These are phyloP conservation scores for Letharia columbiana DNA, from an alignment of 495 filamentous ascomycete species.

Conservation along the genomic window DNA sequence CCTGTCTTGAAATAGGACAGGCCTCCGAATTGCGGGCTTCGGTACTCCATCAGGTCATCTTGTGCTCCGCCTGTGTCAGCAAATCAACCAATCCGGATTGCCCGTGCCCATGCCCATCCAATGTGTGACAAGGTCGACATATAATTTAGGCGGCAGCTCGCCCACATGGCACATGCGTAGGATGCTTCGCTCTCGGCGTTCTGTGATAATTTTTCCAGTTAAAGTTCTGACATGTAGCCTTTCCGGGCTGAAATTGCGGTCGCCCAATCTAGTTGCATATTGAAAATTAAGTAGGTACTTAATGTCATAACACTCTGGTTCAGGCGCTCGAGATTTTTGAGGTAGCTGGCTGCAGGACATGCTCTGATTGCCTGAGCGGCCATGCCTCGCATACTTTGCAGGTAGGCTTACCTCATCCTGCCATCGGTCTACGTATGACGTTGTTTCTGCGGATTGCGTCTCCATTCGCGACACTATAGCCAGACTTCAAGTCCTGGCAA, in stretches of 20 bases:
- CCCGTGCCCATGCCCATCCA: background rate
- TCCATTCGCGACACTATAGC: background rate
- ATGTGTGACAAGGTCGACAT: background rate
- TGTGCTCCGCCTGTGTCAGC: background rate
- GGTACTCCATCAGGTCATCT: background rate
- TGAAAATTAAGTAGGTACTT: no score
- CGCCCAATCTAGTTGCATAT: background rate
- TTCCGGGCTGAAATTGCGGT: background rate
- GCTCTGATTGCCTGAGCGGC: background rate
- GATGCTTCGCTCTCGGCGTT: background rate
- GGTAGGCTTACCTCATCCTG: background rate
- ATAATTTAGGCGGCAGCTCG: background rate
- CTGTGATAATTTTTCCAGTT: background rate
- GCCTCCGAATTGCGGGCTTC: background rate
- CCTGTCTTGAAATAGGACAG: background rate
- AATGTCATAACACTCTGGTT: background rate
- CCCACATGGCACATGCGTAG: background rate
- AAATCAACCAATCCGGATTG: background rate
- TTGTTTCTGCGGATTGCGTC: background rate
- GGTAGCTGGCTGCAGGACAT: background rate
- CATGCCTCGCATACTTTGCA: background rate
- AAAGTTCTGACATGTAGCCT: conserved; percentile 1
- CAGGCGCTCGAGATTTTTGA: background rate
- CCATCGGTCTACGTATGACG: background rate
- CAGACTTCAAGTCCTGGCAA: background rate